Evolutionary conservation across 2,329 filamentous ascomycete species (phyloP).

Genomic region (Fusarium robinianum): DNA sequence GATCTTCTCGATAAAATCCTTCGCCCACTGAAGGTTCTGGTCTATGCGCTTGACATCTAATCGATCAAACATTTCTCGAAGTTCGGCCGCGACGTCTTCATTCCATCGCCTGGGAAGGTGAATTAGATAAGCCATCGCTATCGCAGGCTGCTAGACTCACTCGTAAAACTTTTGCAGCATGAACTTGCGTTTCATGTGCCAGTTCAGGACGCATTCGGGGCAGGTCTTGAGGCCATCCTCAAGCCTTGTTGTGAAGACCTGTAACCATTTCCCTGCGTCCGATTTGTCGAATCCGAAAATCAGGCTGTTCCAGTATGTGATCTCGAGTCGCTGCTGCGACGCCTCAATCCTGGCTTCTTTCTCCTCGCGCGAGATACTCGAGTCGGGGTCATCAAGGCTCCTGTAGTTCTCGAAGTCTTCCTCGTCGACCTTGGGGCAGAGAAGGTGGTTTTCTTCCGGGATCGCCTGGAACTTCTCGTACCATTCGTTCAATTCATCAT

Average conservation of each 20-base stretch:
- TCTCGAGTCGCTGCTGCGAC: constrained; percentile 59
- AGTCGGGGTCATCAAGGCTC: constrained; percentile 52
- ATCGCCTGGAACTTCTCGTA: constrained; percentile 51
- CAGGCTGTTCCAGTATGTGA: constrained; percentile 69
- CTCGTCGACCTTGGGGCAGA: constrained; percentile 67
- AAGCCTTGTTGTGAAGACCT: constrained; percentile 61
- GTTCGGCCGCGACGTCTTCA: constrained; percentile 55
- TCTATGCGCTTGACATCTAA: constrained; percentile 67
- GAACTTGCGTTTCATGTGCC: constrained; percentile 69
- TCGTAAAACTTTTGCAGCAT: constrained; percentile 67
- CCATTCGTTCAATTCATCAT: constrained; percentile 49
- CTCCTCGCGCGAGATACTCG: constrained; percentile 54
- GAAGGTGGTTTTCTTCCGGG: constrained; percentile 62
- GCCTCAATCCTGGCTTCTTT: constrained; percentile 60
- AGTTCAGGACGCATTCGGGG: constrained; percentile 72
- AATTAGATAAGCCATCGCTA: constrained; percentile 16
- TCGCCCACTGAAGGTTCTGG: constrained; percentile 61
- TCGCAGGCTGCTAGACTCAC: constrained; percentile 43
- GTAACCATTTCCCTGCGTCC: constrained; percentile 61
- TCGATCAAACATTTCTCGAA: constrained; percentile 61
- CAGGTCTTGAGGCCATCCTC: constrained; percentile 65
- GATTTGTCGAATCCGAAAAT: constrained; percentile 69
- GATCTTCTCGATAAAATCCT: constrained; percentile 57
- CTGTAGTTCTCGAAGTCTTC: constrained; percentile 68
- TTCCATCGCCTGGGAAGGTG: constrained; percentile 46